Evolutionary conservation across 148 eudicot species (phyloP), one percentile per base, ranked within the genome.

Genomic region (Pharnaceum exiguum): DNA sequence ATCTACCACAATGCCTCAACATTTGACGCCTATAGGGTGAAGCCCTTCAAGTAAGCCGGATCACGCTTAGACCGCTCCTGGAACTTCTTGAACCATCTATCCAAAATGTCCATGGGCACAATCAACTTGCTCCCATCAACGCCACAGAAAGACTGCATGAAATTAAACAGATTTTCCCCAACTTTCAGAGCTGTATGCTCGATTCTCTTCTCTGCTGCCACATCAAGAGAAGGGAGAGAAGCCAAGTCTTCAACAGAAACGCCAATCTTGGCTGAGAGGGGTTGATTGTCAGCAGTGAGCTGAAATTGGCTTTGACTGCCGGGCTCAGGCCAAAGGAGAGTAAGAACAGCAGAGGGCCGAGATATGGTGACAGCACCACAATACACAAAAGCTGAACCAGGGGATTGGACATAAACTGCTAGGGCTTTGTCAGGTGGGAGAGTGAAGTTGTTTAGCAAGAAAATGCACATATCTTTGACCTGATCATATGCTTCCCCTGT

Each of bases 141-240:
- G 2, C 88, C 96, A 59, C 98, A 93, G 50, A 91, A 93, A 17
- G 96, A 88, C 88, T 93, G 98, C 98, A 93, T 93, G 54, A 93
- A 93, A 63, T 93, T 93, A 47, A 93, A 93, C 65, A 93, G 69
- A 63, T 93, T 93, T 76, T 85, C 90, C 26, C 98, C 98, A 7
- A 93, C 98, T 71, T 81, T 93, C 63, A 88, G 56, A 5, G 98
- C 98, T 68, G 86, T 57, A 9, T 73, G 71, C 79, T 88, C 90
- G 13, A 93, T 88, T 74, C 66, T 81, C 78, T 69, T 78, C 51
- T 79, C 98, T 2, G 85, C 98, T 3, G 80, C 79, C 27, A 83
- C 89, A 39, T 93, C 98, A 0, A 88, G 90, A 25, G 95, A 81
- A 1, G 82, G 84, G 17, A 93, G 74, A 0, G 86, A 44, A 3